Percentiles rank a stretch among this genome's conserved stretches.
Evolutionary conservation across 306 rosid genomes (phyloP).

Genomic region (Arachis stenosperma): DNA sequence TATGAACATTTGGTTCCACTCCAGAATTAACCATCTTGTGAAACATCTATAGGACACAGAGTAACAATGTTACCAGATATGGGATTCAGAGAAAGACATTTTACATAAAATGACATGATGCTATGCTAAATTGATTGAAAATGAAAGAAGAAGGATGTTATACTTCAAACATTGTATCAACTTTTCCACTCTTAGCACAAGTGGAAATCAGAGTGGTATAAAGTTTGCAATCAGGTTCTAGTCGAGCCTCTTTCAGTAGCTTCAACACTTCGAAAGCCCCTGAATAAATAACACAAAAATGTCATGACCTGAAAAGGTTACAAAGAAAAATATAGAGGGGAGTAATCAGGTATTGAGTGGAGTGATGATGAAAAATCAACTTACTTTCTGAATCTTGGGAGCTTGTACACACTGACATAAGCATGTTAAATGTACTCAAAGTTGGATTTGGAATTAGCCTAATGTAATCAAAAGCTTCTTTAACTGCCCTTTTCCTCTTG

Average conservation of each 20-base stretch:
- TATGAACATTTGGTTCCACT: slow-evolving; percentile 84
- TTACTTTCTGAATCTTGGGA: slow-evolving; percentile 81
- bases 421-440: slow-evolving; percentile 94
- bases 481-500: slow-evolving; percentile 82
- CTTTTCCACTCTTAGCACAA: slow-evolving; percentile 92
- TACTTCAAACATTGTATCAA: slow-evolving; percentile 94
- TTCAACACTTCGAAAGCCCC: slow-evolving; percentile 90
- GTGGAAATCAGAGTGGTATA: slow-evolving; percentile 95
- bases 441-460: slow-evolving; percentile 83
- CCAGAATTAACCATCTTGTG: slow-evolving; percentile 93
- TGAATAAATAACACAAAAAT: slow-evolving; percentile 46
- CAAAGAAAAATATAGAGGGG: slow-evolving; percentile 28
- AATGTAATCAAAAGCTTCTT: slow-evolving; percentile 84
- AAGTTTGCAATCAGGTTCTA: slow-evolving; percentile 88
- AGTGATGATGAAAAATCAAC: slow-evolving; percentile 26
- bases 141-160: slow-evolving; percentile 48
- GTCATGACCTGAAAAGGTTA: slow-evolving; percentile 42
- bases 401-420: slow-evolving; percentile 86
- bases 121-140: slow-evolving; percentile 31
- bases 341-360: slow-evolving; percentile 21
- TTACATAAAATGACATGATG: slow-evolving; percentile 15
- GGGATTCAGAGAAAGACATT: slow-evolving; percentile 24
- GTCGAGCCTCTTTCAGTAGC: slow-evolving; percentile 81
- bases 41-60: slow-evolving; percentile 60
- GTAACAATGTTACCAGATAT: slow-evolving; percentile 29